Evolutionary conservation across 2,329 filamentous ascomycete species (phyloP).

Genomic region (Verticillium isaacii): DNA sequence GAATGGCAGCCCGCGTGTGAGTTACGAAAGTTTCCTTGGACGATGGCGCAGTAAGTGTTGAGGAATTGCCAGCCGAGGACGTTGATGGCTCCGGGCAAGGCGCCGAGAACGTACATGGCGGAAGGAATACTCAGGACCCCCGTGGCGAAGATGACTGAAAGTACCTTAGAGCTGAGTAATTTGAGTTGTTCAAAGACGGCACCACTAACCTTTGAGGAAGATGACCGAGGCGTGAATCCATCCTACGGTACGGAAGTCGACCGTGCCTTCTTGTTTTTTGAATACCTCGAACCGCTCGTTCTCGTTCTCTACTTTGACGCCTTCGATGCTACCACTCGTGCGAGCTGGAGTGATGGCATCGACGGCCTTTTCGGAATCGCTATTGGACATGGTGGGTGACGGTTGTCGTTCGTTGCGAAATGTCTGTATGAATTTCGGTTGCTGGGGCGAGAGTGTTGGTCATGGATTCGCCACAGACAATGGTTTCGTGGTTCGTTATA

Average conservation of each 20-base stretch:
- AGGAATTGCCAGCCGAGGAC: conserved; percentile 35
- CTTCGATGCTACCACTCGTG: conserved; percentile 17
- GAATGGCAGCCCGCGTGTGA: conserved; percentile 32
- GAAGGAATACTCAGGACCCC: conserved; percentile 36
- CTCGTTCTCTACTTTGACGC: conserved; percentile 15
- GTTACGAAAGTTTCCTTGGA: conserved; percentile 34
- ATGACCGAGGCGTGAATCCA: conserved; percentile 44
- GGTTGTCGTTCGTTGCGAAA: neutral
- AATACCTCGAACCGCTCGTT: conserved; percentile 36
- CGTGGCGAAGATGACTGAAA: conserved; percentile 34
- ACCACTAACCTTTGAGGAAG: conserved; percentile 34
- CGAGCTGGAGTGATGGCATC: conserved; percentile 15
- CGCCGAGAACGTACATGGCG: conserved; percentile 35
- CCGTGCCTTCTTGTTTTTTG: conserved; percentile 33
- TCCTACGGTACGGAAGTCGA: conserved; percentile 42
- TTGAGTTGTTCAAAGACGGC: neutral
- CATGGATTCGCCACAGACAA: neutral
- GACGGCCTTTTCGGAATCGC: conserved; percentile 9
- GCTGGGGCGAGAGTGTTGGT: neutral
- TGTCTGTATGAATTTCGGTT: neutral
- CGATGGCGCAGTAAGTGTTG: conserved; percentile 33
- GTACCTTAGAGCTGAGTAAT: neutral
- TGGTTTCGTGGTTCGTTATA: neutral
- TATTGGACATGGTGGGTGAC: conserved; percentile 4
- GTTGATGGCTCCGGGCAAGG: conserved; percentile 35